These are phyloP conservation scores for Leccinum longicurvipes DNA, from an alignment of 768 basidiomycete genomes.

Conservation along the genomic window DNA sequence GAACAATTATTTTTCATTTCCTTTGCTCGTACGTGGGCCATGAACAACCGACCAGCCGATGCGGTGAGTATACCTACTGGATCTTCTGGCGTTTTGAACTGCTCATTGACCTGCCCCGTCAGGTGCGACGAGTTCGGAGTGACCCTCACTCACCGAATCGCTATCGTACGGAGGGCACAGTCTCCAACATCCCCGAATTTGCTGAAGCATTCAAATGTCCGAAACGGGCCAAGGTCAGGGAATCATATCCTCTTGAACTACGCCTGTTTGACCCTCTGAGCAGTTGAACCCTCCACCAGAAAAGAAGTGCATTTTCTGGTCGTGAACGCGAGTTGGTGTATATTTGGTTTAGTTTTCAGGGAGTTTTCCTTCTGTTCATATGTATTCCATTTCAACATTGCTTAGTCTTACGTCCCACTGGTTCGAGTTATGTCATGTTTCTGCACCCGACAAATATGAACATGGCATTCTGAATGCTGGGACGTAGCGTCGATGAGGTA, in stretches of 20 bases:
- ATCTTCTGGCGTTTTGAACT: not conserved
- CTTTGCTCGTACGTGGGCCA: slow-evolving; percentile 85
- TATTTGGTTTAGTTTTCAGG: slow-evolving; percentile 3
- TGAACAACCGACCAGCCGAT: slow-evolving; percentile 69
- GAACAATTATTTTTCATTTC: slow-evolving; percentile 95
- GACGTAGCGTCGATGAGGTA: not conserved
- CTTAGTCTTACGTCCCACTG: not conserved
- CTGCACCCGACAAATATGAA: not conserved
- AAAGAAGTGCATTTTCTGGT: slow-evolving; percentile 82
- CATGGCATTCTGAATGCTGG: not conserved
- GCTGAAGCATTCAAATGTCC: slow-evolving; percentile 85
- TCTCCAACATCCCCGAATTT: slow-evolving; percentile 86
- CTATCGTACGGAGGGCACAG: slow-evolving; percentile 82
- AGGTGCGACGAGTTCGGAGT: slow-evolving; percentile 77
- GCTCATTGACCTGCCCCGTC: not conserved
- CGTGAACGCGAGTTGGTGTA: slow-evolving; percentile 24
- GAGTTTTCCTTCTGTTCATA: slow-evolving; percentile 6
- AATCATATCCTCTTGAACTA: not conserved
- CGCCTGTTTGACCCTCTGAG: not conserved
- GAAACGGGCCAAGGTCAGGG: slow-evolving; percentile 63
- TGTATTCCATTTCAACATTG: slow-evolving; percentile 15
- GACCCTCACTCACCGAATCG: slow-evolving; percentile 85
- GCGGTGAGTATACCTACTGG: not conserved
- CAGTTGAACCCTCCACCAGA: slow-evolving; percentile 83
- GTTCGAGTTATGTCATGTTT: not conserved